A percentile compares a stretch with the other conserved stretches of the same genome.
phyloP scores from a whole-genome alignment of 208 protist species.

The Phytomonas francai region DNA sequence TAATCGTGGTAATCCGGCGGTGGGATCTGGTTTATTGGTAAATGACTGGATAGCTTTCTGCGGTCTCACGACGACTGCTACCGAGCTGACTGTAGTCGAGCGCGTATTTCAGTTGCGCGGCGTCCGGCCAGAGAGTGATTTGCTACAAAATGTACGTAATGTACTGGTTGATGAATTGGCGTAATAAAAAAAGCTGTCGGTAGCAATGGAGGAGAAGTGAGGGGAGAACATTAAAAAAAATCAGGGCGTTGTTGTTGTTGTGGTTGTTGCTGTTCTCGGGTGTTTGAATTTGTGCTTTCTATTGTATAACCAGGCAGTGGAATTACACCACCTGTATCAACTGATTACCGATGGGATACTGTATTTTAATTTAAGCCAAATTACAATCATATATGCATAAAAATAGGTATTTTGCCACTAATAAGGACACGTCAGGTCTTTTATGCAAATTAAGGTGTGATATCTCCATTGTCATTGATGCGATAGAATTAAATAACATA shows the following conservation, averaged over 20 bases:
- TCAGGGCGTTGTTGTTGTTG: neutral
- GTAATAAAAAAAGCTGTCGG: slow-evolving; percentile 24
- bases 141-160: slow-evolving; percentile 82
- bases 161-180: slow-evolving; percentile 84
- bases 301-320: neutral
- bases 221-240: neutral
- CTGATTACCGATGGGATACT: no score
- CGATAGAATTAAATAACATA: neutral
- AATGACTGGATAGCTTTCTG: slow-evolving; percentile 99
- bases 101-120: slow-evolving; percentile 96
- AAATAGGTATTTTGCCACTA: neutral
- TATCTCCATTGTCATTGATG: neutral
- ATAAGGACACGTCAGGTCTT: neutral
- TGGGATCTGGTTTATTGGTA: slow-evolving; percentile 94
- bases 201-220: no score
- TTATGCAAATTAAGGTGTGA: neutral
- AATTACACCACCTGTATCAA: neutral
- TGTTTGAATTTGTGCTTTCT: no score
- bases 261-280: neutral
- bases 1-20: slow-evolving; percentile 95
- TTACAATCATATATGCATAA: no score
- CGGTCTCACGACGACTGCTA: slow-evolving; percentile 98
- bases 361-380: no score
- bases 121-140: slow-evolving; percentile 45
- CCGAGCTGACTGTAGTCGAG: slow-evolving; percentile 99